A percentile compares a stretch with the other conserved stretches of the same genome.
phyloP scores from a whole-genome alignment of 2,329 filamentous ascomycete species.

The Talaromyces sp. region DNA sequence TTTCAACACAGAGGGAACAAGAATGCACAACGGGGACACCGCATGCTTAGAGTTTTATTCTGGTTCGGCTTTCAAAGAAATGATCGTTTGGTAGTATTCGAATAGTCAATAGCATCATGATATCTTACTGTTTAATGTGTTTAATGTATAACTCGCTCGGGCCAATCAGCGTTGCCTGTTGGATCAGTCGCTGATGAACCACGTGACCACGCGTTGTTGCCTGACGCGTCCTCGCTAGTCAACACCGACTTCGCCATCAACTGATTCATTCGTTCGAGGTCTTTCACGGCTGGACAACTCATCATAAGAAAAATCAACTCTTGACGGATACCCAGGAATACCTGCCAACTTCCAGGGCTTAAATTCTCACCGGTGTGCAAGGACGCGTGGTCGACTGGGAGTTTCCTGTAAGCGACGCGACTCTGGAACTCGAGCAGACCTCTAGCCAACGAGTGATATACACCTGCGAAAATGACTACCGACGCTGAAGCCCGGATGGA shows the following conservation, averaged over 20 bases:
- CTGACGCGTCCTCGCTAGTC: not conserved
- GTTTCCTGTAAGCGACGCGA: not conserved
- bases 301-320: not conserved
- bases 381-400: not conserved
- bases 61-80: not conserved
- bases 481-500: conserved; percentile 65
- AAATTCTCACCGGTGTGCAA: not conserved
- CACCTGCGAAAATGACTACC: conserved; percentile 31
- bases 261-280: not conserved
- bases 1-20: not conserved
- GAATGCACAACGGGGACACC: not conserved
- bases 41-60: not conserved
- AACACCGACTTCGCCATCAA: not conserved
- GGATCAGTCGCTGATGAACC: not conserved
- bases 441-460: not conserved
- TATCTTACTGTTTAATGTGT: not conserved
- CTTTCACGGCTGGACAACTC: not conserved
- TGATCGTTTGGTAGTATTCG: not conserved
- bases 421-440: not conserved
- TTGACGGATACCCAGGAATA: not conserved
- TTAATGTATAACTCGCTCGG: not conserved
- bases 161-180: not conserved
- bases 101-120: not conserved
- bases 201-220: not conserved
- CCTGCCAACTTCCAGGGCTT: not conserved